These are phyloP conservation scores for Apocynum venetum DNA, from an alignment of 257 asterid genomes.

Conservation along the genomic window DNA sequence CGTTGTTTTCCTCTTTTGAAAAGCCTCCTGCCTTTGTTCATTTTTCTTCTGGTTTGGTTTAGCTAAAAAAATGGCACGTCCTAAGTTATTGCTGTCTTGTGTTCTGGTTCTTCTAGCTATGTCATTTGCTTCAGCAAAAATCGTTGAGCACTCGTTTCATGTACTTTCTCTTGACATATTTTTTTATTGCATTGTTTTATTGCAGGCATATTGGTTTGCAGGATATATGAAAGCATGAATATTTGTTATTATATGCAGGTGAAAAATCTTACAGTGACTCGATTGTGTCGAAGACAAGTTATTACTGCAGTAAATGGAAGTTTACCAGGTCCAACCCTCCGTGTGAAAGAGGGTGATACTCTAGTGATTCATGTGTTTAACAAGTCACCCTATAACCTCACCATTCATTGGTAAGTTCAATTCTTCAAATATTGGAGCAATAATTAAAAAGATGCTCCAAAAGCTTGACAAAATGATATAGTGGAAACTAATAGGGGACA, in stretches of 20 bases:
- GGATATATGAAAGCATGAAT: neutral
- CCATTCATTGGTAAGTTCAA: conserved; percentile 60
- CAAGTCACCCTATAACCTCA: conserved; percentile 50
- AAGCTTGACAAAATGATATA: no score
- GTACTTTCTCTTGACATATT: conserved; percentile 28
- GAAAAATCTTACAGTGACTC: conserved; percentile 37
- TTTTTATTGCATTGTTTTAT: neutral
- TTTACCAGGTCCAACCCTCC: conserved; percentile 64
- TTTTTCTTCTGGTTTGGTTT: neutral
- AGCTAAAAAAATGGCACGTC: conserved; percentile 23
- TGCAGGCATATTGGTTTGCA: neutral
- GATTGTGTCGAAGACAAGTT: conserved; percentile 45
- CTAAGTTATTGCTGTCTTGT: conserved; percentile 16
- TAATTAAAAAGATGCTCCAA: no score
- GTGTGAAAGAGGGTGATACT: conserved; percentile 60
- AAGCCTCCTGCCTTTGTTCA: neutral
- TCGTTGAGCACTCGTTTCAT: conserved; percentile 61
- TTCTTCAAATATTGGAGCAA: neutral
- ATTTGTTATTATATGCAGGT: conserved; percentile 36
- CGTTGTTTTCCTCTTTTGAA: neutral
- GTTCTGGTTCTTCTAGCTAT: conserved; percentile 30
- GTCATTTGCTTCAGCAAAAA: conserved; percentile 43
- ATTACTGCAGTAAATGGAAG: conserved; percentile 66
- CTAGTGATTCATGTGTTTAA: conserved; percentile 51
- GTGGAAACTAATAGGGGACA: no score